Evolutionary conservation across 352 stramenopile genomes (phyloP).

Genomic region (Pilasporangium apinafurcum): DNA sequence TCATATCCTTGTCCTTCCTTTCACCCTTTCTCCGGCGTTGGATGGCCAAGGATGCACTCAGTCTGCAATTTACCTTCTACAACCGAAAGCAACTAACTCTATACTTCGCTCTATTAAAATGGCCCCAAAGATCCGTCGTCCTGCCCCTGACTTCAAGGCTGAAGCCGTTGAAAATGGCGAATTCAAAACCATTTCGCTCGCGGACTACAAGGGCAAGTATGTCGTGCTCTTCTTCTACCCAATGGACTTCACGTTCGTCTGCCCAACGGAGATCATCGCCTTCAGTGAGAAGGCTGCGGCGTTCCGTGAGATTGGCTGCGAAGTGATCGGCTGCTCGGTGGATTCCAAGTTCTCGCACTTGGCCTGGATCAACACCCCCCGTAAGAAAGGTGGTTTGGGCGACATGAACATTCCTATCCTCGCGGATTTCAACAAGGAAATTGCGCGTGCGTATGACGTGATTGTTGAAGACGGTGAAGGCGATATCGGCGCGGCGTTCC

Average conservation of each 20-base stretch:
- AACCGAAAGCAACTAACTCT: constrained; percentile 3
- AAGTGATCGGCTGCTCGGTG: constrained; percentile 43
- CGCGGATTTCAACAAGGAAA: constrained; percentile 56
- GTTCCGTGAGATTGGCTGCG: constrained; percentile 36
- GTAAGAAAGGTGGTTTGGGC: constrained; percentile 61
- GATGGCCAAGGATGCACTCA: too few relatives aligned
- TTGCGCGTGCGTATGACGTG: constrained; percentile 45
- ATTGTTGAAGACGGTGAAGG: constrained; percentile 22
- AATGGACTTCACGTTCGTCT: constrained; percentile 71
- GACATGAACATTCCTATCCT: constrained; percentile 69
- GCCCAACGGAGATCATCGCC: constrained; percentile 67
- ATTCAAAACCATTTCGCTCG: constrained; percentile 73
- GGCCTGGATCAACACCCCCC: constrained; percentile 50
- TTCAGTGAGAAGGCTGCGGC: constrained; percentile 43
- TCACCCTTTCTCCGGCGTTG: too few relatives aligned
- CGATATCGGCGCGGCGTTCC: constrained; percentile 32
- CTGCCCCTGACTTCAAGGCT: constrained; percentile 64
- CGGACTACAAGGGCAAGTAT: constrained; percentile 80
- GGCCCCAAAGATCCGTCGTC: constrained; percentile 50
- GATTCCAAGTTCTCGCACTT: constrained; percentile 68
- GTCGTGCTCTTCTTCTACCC: constrained; percentile 78
- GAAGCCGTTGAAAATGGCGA: constrained; percentile 66
- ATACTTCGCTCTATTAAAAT: constrained; percentile 15
- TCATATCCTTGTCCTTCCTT: too few relatives aligned
- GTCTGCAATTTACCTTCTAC: constrained; percentile 4